Base-by-base conservation (phyloP, 163 green algal species). In the Chloroidium sp. region DNA sequence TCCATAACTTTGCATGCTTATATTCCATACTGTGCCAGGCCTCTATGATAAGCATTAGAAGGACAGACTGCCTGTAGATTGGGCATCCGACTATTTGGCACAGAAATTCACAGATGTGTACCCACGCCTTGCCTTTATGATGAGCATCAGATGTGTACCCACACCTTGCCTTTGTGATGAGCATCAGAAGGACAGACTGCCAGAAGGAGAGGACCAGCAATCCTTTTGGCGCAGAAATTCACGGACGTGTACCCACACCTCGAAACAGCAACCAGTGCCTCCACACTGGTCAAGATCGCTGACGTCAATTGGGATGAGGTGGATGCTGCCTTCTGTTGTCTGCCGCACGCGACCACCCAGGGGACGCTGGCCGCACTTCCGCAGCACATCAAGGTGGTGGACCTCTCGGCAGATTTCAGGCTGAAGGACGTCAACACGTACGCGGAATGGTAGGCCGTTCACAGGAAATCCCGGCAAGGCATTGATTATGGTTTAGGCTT, bases 341-440 rank as follows among this genome's bases (percentile, higher is more conserved):
- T 99, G 84, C 95, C 95, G 1, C 95, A 99, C 69, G 95, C 90
- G 6, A 98, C 95, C 12, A 98, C 95, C 0, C 94, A 93, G 85
- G 87, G 95, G 82, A 91, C 97, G n/a, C 90, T 98, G 67, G 90
- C 90, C 59, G 85, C 85, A 6, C 87, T 99, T 74, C 95, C 95
- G 0, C 69, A 64, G 8, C 82, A 92, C 80, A 83, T 98, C 76
- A 98, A 97, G 87, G 90, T 99, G 12, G 95, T 99, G 13, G 95
- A 99, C 84, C 88, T 99, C 68, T 97, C 91, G 2, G 95, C 95
- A 4, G 96, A 99, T 89, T 99, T 99, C 89, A 85, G 96, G 3
- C 88, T 99, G 67, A 82, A 82, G 74, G 85, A 98, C 87, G 88
- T 94, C 1, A 83, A 90, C 61, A 83, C 83, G 2, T 99, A 99